Base-by-base conservation (phyloP, 176 grass and related monocot species). In the Stipa capillata region DNA sequence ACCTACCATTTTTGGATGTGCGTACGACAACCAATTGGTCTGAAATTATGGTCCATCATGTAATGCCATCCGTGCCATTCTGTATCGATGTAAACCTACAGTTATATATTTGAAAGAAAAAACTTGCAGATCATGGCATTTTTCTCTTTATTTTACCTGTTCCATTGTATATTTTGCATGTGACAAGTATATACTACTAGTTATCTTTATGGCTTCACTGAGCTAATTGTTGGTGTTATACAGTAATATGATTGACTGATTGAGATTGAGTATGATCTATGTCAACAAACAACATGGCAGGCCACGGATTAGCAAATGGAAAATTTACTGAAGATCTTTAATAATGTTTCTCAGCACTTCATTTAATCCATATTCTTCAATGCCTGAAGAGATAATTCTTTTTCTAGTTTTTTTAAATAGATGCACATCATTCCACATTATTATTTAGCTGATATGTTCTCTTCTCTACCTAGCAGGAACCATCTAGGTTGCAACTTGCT, bases 401-500 rank as follows among this genome's bases (percentile, higher is more conserved):
- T 18, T 69, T 69, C 40, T 45, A 45, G 40, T 45, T 77, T 36
- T 54, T 77, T 44, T 68, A 31, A 31, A 73, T 23, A 31, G 16
- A 83, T 86, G 6, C 10, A 43, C 41, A 65, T 41, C 14, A 13
- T 79, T 12, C 40, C 36, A 55, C 7, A 28, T 68, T 79, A 33
- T 51, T 79, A 33, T 21, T 61, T 65, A 60, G 8, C 63, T 85
- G 74, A 80, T 84, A 45, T 51, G 39, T 69, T 12, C 12, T 80
- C 18, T 7, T 68, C 72, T n/a, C 16, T 11, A 12, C 78, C 25
- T 42, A 14, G 35, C 76, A 89, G 82, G 53, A 67, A 54, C 45
- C 62, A 10, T 80, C 87, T 70, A 63, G 20, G n/a, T 52, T n/a
- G 25, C 81, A 80, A 84, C 76, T 85, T 80, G 33, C 75, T 45